Conservation (phyloP, 169 alveolate genomes). For the Cryptosporidium sp. region DNA sequence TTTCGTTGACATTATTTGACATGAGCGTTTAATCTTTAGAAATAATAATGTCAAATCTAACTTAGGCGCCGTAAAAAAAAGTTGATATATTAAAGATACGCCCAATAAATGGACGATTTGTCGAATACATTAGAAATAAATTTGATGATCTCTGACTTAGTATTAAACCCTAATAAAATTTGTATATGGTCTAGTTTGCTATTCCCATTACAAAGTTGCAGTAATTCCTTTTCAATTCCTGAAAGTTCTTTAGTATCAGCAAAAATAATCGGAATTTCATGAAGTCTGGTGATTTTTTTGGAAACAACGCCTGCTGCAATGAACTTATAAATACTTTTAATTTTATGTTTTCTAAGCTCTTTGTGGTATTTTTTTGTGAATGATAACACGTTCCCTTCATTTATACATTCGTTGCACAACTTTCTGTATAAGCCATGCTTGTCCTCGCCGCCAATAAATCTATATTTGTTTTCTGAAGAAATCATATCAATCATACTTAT, state of each 20-base stretch:
- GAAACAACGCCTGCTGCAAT: conserved; percentile 25
- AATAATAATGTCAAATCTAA: background rate
- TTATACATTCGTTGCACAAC: conserved; percentile 38
- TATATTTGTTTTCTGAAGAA: conserved; percentile 55
- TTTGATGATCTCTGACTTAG: conserved; percentile 15
- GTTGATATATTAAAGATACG: conserved; percentile 31
- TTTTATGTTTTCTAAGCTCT: conserved; percentile 3
- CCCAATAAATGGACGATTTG: conserved; percentile 51
- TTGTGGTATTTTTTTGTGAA: conserved; percentile 31
- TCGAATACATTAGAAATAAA: background rate
- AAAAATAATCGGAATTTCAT: conserved; percentile 49
- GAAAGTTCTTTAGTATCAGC: background rate
- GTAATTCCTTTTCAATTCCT: conserved; percentile 2
- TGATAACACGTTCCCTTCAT: conserved; percentile 38
- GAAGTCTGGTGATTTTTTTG: conserved; percentile 39
- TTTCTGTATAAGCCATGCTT: conserved; percentile 18
- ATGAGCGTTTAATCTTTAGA: background rate
- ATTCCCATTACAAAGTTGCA: conserved; percentile 31
- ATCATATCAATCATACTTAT: conserved; percentile 61
- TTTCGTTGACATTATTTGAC: conserved; percentile 18
- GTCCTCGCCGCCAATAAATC: conserved; percentile 45
- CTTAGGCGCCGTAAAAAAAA: conserved; percentile 14
- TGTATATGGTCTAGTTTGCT: conserved; percentile 43
- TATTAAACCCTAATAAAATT: conserved; percentile 35
- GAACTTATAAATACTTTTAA: conserved; percentile 30